Evolutionary conservation across 2,329 filamentous ascomycete species (phyloP).

Genomic region (Moelleriella libera): DNA sequence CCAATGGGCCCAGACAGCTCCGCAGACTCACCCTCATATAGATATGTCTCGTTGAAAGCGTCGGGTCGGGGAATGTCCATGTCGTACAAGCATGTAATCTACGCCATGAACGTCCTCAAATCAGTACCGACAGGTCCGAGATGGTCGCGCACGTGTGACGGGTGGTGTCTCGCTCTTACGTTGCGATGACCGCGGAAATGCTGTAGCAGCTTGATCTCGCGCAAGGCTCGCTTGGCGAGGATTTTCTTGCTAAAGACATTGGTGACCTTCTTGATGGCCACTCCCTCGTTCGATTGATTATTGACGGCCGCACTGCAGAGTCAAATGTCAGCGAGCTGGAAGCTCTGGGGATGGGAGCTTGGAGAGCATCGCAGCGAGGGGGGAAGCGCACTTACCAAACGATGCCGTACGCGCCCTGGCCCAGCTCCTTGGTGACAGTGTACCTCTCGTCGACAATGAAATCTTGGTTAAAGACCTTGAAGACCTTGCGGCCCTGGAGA

Average conservation of each 20-base stretch:
- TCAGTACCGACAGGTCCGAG: neutral
- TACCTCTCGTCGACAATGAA: conserved; percentile 98
- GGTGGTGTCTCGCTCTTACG: conserved; percentile 30
- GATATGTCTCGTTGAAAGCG: conserved; percentile 97
- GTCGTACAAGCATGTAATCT: conserved; percentile 98
- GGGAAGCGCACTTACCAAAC: conserved; percentile 60
- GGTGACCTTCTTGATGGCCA: conserved; percentile 99
- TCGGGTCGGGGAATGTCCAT: conserved; percentile 98
- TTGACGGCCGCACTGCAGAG: conserved; percentile 74
- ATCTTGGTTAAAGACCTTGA: conserved; percentile 99
- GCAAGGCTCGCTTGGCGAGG: conserved; percentile 88
- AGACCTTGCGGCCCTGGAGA: conserved; percentile 60
- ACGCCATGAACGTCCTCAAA: neutral
- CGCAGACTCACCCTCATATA: conserved; percentile 71
- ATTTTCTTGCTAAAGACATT: conserved; percentile 99
- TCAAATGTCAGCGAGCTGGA: conserved; percentile 1
- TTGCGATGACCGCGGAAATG: conserved; percentile 89
- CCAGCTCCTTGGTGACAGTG: conserved; percentile 95
- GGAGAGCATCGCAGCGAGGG: conserved; percentile 5
- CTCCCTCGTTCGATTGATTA: conserved; percentile 77
- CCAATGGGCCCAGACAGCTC: too few relatives aligned
- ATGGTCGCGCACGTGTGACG: too few relatives aligned
- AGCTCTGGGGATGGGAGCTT: conserved; percentile 6
- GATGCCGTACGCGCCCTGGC: conserved; percentile 96
- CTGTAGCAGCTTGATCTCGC: conserved; percentile 97